Conservation (phyloP, 176 grass and related monocot species). For the Triticum monococcum region DNA sequence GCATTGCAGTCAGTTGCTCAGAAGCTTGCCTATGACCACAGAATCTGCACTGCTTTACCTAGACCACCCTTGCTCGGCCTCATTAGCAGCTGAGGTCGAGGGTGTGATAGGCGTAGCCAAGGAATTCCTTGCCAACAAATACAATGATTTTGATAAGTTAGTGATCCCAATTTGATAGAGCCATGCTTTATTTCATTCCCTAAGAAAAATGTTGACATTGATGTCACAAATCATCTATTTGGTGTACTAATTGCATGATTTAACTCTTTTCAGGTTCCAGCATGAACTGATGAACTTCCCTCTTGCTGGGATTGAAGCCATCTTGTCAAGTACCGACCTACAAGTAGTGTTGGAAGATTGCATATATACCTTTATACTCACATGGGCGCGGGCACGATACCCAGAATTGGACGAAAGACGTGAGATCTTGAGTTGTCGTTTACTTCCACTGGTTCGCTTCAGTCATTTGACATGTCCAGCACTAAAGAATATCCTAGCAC, state of each 20-base stretch:
- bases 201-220: no score
- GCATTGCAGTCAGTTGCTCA: no score
- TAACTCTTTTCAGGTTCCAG: background rate
- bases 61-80: no score
- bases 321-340: slow-evolving; percentile 73
- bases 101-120: no score
- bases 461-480: slow-evolving; percentile 63
- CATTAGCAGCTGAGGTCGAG: no score
- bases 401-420: slow-evolving; percentile 57
- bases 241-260: background rate
- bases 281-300: background rate
- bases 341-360: slow-evolving; percentile 73
- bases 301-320: background rate
- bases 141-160: no score
- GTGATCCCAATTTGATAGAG: no score
- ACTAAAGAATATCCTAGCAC: slow-evolving; percentile 58
- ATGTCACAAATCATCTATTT: background rate
- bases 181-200: no score
- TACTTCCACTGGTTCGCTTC: slow-evolving; percentile 61
- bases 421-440: slow-evolving; percentile 55
- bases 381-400: slow-evolving; percentile 59
- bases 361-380: slow-evolving; percentile 69
- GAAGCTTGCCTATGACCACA: no score
- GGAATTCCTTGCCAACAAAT: no score
- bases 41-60: no score